Base-by-base conservation (phyloP, 148 eudicot genomes). In the Diospyros lotus region DNA sequence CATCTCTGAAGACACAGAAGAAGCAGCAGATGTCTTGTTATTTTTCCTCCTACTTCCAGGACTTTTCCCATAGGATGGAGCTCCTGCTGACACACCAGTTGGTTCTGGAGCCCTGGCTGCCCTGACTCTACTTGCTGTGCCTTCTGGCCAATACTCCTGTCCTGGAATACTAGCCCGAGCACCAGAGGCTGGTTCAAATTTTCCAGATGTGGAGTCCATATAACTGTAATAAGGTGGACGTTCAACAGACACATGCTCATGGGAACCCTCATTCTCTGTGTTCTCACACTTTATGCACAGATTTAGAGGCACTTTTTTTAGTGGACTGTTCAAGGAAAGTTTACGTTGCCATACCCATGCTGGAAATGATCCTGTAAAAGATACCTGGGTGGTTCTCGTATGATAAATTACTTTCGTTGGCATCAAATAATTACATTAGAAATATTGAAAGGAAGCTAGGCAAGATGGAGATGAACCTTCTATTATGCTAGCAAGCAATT, bases 111-210 rank as follows among this genome's bases (percentile, higher is more conserved):
- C 97, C 76, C 84, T 79, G 41, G 97, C 94, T 65, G 98, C 99
- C 79, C 93, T 83, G 50, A 93, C 97, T 54, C 82, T 87, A 78
- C 87, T 88, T 60, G 89, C 90, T 54, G 99, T 96, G 81, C 99
- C 99, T 87, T 96, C 99, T 59, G 99, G 98, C 97, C 98, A 96
- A 68, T 88, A 89, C 7, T 96, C 98, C 74, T 81, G 86, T 39
- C 89, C 93, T 46, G 98, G 99, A 80, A 96, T 96, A 84, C 91
- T 87, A 76, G 98, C 98, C 69, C 99, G 99, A 74, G 98, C 99
- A 78, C 99, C 99, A 70, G 99, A 88, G 66, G 99, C 98, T 60
- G 99, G 99, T 83, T 93, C 99, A 48, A 91, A 68, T 83, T 83
- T 82, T 66, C 99, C 99, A 43, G 99, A 93, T 13, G 89, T 88